Evolutionary conservation across 1,284 basidiomycete genomes (phyloP).

Genomic region (Ceratobasidium sp.): DNA sequence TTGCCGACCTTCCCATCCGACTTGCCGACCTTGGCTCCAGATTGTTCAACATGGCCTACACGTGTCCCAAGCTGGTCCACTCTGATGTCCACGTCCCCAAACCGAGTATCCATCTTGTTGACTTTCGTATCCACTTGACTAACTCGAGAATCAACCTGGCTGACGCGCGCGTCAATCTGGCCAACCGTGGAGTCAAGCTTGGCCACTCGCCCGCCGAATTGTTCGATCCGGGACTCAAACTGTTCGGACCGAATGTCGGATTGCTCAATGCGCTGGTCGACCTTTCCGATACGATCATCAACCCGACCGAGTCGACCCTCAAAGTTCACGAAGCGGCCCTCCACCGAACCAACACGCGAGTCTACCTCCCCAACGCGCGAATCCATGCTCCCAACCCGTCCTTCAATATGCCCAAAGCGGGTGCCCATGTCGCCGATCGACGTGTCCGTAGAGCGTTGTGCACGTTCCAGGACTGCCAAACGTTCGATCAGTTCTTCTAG

Average conservation of each 20-base stretch:
- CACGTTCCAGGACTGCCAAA: slow-evolving; percentile 54
- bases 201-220: slow-evolving; percentile 13
- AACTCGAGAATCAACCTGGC: slow-evolving; percentile 18
- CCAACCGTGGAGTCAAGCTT: slow-evolving; percentile 12
- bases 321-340: not conserved
- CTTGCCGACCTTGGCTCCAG: slow-evolving; percentile 5
- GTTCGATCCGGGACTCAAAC: slow-evolving; percentile 19
- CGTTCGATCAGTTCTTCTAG: slow-evolving; percentile 74
- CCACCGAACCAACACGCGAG: not conserved
- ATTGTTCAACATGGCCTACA: slow-evolving; percentile 18
- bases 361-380: slow-evolving; percentile 14
- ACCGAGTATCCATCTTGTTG: slow-evolving; percentile 10
- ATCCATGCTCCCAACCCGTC: slow-evolving; percentile 3
- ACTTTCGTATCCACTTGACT: slow-evolving; percentile 18
- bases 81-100: slow-evolving; percentile 5
- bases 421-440: slow-evolving; percentile 56
- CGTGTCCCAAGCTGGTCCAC: slow-evolving; percentile 27
- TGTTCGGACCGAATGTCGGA: slow-evolving; percentile 4
- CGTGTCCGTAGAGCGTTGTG: slow-evolving; percentile 38
- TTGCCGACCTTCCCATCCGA: slow-evolving; percentile 11
- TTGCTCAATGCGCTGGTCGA: slow-evolving; percentile 18
- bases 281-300: slow-evolving; percentile 14
- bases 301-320: not conserved
- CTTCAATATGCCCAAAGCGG: slow-evolving; percentile 45
- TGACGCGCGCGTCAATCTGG: slow-evolving; percentile 9